Percentiles rank a stretch among this genome's conserved stretches.
phyloP scores from a whole-genome alignment of 768 basidiomycete species.

The Tubosaeta brunneosetosa region DNA sequence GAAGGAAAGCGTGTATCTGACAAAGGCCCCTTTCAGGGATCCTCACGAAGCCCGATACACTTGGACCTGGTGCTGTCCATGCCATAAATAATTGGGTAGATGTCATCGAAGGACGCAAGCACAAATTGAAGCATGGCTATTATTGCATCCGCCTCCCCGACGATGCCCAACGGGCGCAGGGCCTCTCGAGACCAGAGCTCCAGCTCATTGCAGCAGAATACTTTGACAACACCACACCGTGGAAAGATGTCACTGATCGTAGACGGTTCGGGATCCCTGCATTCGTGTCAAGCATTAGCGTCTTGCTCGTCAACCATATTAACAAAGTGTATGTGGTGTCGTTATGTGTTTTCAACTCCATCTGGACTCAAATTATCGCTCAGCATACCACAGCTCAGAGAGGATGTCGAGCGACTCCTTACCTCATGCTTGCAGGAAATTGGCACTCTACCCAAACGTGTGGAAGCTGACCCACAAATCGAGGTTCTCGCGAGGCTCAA shows the following conservation, averaged over 20 bases:
- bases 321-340: conserved; percentile 42
- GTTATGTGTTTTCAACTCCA: too few species aligned
- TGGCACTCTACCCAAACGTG: conserved; percentile 36
- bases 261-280: conserved; percentile 50
- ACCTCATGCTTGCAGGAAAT: conserved; percentile 31
- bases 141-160: conserved; percentile 64
- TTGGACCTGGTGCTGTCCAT: conserved; percentile 41
- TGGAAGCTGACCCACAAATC: conserved; percentile 37
- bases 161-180: conserved; percentile 45
- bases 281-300: conserved; percentile 50
- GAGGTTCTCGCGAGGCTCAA: conserved; percentile 44
- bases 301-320: conserved; percentile 49
- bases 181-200: conserved; percentile 34
- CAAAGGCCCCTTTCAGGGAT: conserved; percentile 40
- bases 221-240: conserved; percentile 47
- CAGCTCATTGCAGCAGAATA: conserved; percentile 38
- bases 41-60: conserved; percentile 64
- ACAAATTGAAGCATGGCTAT: conserved; percentile 53
- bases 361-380: conserved; percentile 1
- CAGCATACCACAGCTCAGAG: conserved; percentile 46
- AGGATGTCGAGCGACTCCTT: conserved; percentile 40
- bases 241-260: conserved; percentile 44
- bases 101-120: conserved; percentile 43
- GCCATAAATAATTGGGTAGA: conserved; percentile 44
- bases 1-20: not conserved